These are phyloP conservation scores for Hibiscus mutabilis DNA, from an alignment of 345 rosid genomes.

Conservation along the genomic window DNA sequence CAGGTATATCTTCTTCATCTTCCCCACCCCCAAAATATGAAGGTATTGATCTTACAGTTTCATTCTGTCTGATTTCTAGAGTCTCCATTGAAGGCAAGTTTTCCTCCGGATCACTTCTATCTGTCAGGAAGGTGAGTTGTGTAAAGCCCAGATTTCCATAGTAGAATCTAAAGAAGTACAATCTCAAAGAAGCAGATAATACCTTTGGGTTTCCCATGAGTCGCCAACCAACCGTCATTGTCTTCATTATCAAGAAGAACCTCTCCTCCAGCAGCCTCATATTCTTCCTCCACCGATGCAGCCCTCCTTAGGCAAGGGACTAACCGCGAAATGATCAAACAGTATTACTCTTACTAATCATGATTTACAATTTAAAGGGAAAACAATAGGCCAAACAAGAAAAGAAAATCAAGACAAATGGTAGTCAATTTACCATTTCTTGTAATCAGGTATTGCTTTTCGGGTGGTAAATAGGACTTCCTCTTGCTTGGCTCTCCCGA, in stretches of 20 bases:
- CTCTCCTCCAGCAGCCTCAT: conserved; percentile 95
- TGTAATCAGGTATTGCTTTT: conserved; percentile 91
- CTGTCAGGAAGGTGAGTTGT: conserved; percentile 25
- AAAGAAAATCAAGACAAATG: not conserved
- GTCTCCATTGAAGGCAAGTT: conserved; percentile 88
- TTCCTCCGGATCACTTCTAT: conserved; percentile 64
- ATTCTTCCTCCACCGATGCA: conserved; percentile 87
- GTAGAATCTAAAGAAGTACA: not conserved
- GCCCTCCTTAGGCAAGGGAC: conserved; percentile 93
- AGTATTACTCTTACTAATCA: not conserved
- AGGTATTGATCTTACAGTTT: conserved; percentile 55
- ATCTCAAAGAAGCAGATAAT: not conserved
- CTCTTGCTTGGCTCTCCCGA: conserved; percentile 91
- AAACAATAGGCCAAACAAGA: not conserved
- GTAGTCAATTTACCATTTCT: conserved; percentile 57
- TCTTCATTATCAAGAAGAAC: conserved; percentile 90
- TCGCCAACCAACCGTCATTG: conserved; percentile 95
- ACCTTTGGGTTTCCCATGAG: conserved; percentile 98
- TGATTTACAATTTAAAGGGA: not conserved
- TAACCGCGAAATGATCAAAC: conserved; percentile 20
- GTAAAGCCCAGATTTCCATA: not conserved
- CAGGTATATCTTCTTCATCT: conserved; percentile 92
- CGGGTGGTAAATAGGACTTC: conserved; percentile 75
- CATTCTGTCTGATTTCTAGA: conserved; percentile 51
- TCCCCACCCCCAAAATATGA: conserved; percentile 64